Base-by-base conservation (phyloP, 305 asterid species). In the Rubia peregrina region DNA sequence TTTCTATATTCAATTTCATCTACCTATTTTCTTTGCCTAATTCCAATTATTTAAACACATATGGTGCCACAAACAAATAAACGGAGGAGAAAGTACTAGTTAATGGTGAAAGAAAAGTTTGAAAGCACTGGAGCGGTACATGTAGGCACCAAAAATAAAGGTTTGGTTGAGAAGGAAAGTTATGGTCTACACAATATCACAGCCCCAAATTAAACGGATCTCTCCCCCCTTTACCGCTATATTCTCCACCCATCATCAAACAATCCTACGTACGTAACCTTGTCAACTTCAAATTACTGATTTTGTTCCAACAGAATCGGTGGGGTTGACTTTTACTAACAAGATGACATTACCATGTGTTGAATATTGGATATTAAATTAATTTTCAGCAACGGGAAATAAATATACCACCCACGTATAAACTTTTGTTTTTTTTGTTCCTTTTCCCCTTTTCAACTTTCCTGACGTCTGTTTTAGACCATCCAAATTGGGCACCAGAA, bases 191-290 rank as follows among this genome's bases (percentile, higher is more conserved):
- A 59, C 7, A 12, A 4, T 21, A 11, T 10, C 17, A 9, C 36
- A 59, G 64, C 64, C 64, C 6, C 16, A 22, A 26, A 59, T 59
- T n/a, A 59, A 30, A 17, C 64, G 64, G 7, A 59, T 59, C 64
- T 59, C 7, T 49, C 8, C 30, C n/a, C 33, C 33, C 33, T 30
- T 30, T 30, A 30, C 33, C 33, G 33, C 33, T 30, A 30, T 30
- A 30, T 30, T 30, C 33, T 30, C 33, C 33, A 30, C 33, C 61
- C 19, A 14, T 14, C 7, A 14, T 49, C 44, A 41, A 30, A 30
- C 24, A 53, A 53, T 16, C 51, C 51, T 10, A 10, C 55, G 0
- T 55, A 55, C 12, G 26, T 55, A 19, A 55, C 61, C 26, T 7
- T 56, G 30, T 21, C 13, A 21, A 21, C 1, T 9, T 30, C 61